Evolutionary conservation across 2,329 filamentous ascomycete genomes (phyloP).

Genomic region (Aspergillus jensenii): DNA sequence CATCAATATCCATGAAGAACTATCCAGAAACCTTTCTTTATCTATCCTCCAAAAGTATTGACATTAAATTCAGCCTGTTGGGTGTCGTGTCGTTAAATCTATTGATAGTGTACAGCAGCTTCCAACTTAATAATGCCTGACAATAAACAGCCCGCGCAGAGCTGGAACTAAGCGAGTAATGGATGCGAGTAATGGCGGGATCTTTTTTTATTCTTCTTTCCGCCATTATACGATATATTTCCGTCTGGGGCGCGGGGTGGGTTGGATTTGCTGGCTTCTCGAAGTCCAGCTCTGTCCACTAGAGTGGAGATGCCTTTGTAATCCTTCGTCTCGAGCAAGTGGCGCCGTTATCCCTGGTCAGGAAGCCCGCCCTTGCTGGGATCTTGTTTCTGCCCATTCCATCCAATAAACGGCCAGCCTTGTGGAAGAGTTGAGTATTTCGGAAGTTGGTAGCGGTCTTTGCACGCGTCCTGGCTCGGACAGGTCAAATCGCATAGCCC

Average conservation of each 20-base stretch:
- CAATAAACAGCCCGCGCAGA: background rate
- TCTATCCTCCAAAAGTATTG: background rate
- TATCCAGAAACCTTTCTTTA: too few relatives aligned
- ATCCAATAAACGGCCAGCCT: constrained; percentile 62
- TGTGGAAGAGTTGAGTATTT: constrained; percentile 57
- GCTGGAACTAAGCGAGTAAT: background rate
- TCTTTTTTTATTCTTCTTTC: too few relatives aligned
- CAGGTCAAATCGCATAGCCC: constrained; percentile 56
- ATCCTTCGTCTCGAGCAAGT: background rate
- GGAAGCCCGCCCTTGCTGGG: constrained; percentile 30
- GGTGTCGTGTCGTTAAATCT: background rate
- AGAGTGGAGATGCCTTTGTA: background rate
- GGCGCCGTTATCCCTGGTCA: constrained; percentile 22
- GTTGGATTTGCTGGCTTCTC: background rate
- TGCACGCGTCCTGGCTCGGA: constrained; percentile 47
- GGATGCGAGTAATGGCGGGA: background rate
- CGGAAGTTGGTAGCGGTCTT: constrained; percentile 60
- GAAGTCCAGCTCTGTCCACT: background rate
- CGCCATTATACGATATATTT: background rate
- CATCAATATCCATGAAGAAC: too few relatives aligned
- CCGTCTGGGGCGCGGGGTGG: background rate
- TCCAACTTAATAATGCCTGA: background rate
- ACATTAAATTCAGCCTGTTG: background rate
- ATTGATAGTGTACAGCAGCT: background rate
- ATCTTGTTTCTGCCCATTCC: constrained; percentile 43